These are phyloP conservation scores for Calycina herbarum DNA, from an alignment of 2,329 filamentous ascomycete species.

Conservation along the genomic window DNA sequence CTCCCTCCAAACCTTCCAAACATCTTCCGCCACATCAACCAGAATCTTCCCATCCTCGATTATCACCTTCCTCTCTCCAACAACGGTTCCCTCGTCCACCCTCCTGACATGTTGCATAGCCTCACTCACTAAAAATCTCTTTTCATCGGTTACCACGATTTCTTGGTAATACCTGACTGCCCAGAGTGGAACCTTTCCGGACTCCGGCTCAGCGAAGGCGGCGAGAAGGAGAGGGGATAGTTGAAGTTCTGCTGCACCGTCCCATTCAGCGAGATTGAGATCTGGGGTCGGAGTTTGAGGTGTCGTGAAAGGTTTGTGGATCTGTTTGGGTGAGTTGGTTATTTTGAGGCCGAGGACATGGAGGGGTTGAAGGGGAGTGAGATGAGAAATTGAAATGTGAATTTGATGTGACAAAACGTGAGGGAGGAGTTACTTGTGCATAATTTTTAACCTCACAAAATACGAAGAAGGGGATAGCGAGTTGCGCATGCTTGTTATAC, in stretches of 20 bases:
- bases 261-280: slow-evolving; percentile 9
- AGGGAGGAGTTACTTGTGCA: slow-evolving; percentile 24
- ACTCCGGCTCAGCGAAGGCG: background rate
- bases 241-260: slow-evolving; percentile 21
- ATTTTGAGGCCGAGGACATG: too few species aligned
- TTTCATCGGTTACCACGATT: slow-evolving; percentile 27
- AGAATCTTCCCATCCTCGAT: slow-evolving; percentile 26
- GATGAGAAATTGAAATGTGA: background rate
- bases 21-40: slow-evolving; percentile 25
- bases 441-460: slow-evolving; percentile 26
- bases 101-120: slow-evolving; percentile 26
- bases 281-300: slow-evolving; percentile 1
- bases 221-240: background rate
- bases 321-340: background rate
- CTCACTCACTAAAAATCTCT: slow-evolving; percentile 26
- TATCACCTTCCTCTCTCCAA: slow-evolving; percentile 25
- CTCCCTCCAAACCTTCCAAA: slow-evolving; percentile 30
- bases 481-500: slow-evolving; percentile 27
- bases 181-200: slow-evolving; percentile 21
- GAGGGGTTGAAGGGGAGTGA: background rate
- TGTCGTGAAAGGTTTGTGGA: background rate
- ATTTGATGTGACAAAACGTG: background rate
- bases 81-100: slow-evolving; percentile 19
- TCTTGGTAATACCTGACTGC: slow-evolving; percentile 29
- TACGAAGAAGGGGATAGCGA: slow-evolving; percentile 31